phyloP scores from a whole-genome alignment of 345 rosid genomes.

The Punica granatum region DNA sequence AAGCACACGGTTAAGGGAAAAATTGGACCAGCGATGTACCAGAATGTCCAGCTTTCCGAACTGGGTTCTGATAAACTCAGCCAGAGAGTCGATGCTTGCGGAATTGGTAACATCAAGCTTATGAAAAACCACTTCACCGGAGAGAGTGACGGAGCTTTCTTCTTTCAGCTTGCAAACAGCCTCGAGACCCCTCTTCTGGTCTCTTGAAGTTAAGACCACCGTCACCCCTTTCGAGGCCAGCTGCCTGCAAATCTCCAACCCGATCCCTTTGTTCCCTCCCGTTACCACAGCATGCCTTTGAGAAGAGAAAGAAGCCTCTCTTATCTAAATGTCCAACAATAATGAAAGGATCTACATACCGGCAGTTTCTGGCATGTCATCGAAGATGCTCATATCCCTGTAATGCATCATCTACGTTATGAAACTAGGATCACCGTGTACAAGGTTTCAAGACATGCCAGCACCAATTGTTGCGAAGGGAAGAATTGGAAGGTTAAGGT shows the following conservation, averaged over 20 bases:
- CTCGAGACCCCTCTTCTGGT: constrained; percentile 21
- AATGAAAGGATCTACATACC: background rate
- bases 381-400: too few relatives aligned
- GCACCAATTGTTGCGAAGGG: too few relatives aligned
- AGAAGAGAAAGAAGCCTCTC: background rate
- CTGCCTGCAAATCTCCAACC: constrained; percentile 13
- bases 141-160: constrained; percentile 2
- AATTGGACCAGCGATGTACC: constrained; percentile 7
- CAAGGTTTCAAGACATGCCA: too few relatives aligned
- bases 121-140: constrained; percentile 15
- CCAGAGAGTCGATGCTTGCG: constrained; percentile 15
- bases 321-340: background rate
- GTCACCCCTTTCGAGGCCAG: constrained; percentile 16
- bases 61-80: constrained; percentile 12
- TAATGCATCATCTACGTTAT: too few relatives aligned
- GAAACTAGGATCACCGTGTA: too few relatives aligned
- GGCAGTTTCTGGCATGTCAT: background rate
- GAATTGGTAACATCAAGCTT: constrained; percentile 19
- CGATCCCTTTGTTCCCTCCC: constrained; percentile 18
- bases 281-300: constrained; percentile 11
- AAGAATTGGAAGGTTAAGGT: too few relatives aligned
- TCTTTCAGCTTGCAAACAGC: constrained; percentile 1
- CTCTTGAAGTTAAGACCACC: constrained; percentile 18
- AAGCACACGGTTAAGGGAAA: background rate
- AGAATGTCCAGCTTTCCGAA: constrained; percentile 22